Base-by-base conservation (phyloP, 73 alveolate species). In the Tetrahymena elliotti region DNA sequence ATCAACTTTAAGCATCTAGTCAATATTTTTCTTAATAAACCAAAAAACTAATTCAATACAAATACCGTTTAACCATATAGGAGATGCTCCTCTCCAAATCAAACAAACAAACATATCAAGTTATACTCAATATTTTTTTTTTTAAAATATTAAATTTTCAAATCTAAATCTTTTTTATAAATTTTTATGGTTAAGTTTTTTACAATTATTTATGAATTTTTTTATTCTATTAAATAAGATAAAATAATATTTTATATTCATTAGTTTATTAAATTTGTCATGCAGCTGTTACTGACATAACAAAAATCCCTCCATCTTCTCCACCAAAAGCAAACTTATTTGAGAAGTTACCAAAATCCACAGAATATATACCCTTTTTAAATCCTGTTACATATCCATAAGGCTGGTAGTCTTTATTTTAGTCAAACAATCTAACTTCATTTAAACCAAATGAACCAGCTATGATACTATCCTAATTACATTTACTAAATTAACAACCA, bases 251-350 rank as follows among this genome's bases (percentile, higher is more conserved):
- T 93, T 54, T 52, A 33, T 93, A 93, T 53, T 52, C 1, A 35
- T 93, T 93, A 31, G 34, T 68, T 68, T 82, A n/a, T n/a, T n/a
- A n/a, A n/a, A n/a, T n/a, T n/a, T n/a, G n/a, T 83, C 92, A 82
- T 18, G 93, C 68, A 33, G 83, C 41, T 18, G 96, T 38, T 33
- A 94, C 38, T 34, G 96, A 94, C 83, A 94, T 84, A 2, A 94
- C 93, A 33, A 84, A 94, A 34, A 97, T 94, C 12, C 97, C 99
- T 22, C 99, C 99, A 82, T 97, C 99, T 35, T 98, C 99, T 53
- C 99, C 99, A 33, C 98, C 99, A 95, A 97, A 96, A 38, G 98
- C 98, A 93, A 97, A 97, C 96, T 95, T 97, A 82, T 97, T 98
- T 37, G 98, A 97, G 38, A 95, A 92, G 83, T 96, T 96, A 38